Percentiles rank a stretch among this genome's conserved stretches.
Evolutionary conservation across 495 filamentous ascomycete species (phyloP).

Genomic region (Annulohypoxylon stygium): DNA sequence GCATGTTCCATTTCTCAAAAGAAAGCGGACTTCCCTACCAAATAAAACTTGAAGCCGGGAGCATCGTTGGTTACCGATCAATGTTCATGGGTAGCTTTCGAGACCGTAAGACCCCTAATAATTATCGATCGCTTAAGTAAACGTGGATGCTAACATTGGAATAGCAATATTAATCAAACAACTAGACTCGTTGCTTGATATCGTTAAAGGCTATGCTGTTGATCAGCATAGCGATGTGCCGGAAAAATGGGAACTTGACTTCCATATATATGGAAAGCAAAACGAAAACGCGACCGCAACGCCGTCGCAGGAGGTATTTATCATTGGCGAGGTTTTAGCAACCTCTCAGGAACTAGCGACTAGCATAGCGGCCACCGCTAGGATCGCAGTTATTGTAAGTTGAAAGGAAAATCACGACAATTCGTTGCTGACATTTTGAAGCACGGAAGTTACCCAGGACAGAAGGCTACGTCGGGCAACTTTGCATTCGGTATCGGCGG

Average conservation of each 20-base stretch:
- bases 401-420: background rate
- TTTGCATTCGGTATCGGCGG: slow-evolving; percentile 58
- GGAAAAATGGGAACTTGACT: slow-evolving; percentile 53
- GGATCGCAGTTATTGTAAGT: slow-evolving; percentile 50
- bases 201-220: slow-evolving; percentile 48
- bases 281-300: slow-evolving; percentile 35
- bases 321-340: slow-evolving; percentile 60
- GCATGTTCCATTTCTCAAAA: slow-evolving; percentile 51
- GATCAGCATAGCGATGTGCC: slow-evolving; percentile 43
- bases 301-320: slow-evolving; percentile 50
- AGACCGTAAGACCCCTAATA: slow-evolving; percentile 51
- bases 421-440: slow-evolving; percentile 40
- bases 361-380: slow-evolving; percentile 54
- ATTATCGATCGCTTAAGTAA: background rate
- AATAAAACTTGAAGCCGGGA: slow-evolving; percentile 63
- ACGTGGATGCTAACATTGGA: slow-evolving; percentile 12
- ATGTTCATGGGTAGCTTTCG: slow-evolving; percentile 61
- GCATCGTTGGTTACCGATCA: slow-evolving; percentile 56
- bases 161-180: slow-evolving; percentile 59
- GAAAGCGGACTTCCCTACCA: slow-evolving; percentile 50
- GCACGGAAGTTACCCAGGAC: slow-evolving; percentile 60
- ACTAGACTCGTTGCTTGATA: slow-evolving; percentile 52
- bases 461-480: slow-evolving; percentile 62
- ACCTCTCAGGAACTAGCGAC: slow-evolving; percentile 58
- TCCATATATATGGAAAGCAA: slow-evolving; percentile 59